Conservation (phyloP, 768 basidiomycete species). For the Lactarius deliciosus region DNA sequence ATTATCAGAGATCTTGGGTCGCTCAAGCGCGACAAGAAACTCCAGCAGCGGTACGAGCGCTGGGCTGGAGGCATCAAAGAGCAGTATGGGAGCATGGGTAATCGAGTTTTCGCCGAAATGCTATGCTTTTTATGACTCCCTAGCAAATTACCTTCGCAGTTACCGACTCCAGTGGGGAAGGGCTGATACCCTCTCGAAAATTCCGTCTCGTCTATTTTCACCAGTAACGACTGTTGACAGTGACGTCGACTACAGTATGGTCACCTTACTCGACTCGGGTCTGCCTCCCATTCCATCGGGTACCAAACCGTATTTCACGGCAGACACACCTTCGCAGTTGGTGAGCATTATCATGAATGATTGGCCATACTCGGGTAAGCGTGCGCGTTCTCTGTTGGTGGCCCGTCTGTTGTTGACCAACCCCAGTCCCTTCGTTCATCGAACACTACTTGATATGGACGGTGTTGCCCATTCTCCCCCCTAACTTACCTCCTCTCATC, state of each 20-base stretch:
- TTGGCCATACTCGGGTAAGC: constrained; percentile 83
- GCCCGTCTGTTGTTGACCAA: neutral
- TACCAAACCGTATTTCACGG: constrained; percentile 62
- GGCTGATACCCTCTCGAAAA: constrained; percentile 60
- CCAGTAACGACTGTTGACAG: neutral
- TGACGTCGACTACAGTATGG: neutral
- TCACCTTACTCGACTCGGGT: constrained; percentile 13
- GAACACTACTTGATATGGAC: constrained; percentile 82
- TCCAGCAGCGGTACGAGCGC: constrained; percentile 65
- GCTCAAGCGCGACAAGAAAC: constrained; percentile 66
- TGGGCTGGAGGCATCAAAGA: constrained; percentile 57
- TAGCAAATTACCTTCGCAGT: constrained; percentile 71
- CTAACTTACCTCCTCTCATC: constrained; percentile 50
- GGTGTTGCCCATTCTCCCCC: constrained; percentile 66
- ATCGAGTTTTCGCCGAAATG: constrained; percentile 28
- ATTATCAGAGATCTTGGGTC: constrained; percentile 68
- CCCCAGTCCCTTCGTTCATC: constrained; percentile 62
- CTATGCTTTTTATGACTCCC: neutral
- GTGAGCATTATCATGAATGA: constrained; percentile 78
- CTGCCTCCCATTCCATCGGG: constrained; percentile 38
- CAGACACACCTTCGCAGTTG: constrained; percentile 54
- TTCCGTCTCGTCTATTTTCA: constrained; percentile 52
- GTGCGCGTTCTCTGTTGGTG: neutral
- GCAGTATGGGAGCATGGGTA: constrained; percentile 67
- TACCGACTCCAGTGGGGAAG: constrained; percentile 76